Evolutionary conservation across 1,284 basidiomycete genomes (phyloP).

Genomic region (Cerrena zonata): DNA sequence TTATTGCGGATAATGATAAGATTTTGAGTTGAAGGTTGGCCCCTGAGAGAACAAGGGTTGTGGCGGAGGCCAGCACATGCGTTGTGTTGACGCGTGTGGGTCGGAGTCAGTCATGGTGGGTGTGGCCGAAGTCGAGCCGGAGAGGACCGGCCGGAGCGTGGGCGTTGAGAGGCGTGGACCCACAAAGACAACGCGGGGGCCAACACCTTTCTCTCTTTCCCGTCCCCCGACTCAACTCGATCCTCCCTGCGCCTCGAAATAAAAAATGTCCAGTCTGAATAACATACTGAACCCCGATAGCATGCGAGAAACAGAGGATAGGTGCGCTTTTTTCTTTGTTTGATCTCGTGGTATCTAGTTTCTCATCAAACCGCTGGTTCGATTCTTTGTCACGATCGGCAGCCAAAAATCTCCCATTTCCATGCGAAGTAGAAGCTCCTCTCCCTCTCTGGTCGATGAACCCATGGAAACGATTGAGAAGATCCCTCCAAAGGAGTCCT

Average conservation of each 20-base stretch:
- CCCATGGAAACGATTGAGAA: no score
- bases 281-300: constrained; percentile 32
- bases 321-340: constrained; percentile 21
- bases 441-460: constrained; percentile 15
- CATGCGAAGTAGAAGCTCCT: constrained; percentile 13
- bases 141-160: constrained; percentile 1
- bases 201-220: constrained; percentile 28
- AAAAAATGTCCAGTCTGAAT: constrained; percentile 32
- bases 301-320: constrained; percentile 20
- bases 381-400: constrained; percentile 2
- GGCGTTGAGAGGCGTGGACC: constrained; percentile 26
- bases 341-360: constrained; percentile 9
- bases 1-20: no score
- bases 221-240: constrained; percentile 10
- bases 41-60: background rate
- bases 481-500: constrained; percentile 10
- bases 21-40: background rate
- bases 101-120: constrained; percentile 11
- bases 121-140: background rate
- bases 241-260: constrained; percentile 11
- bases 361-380: constrained; percentile 1
- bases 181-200: constrained; percentile 30
- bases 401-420: background rate
- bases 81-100: constrained; percentile 6
- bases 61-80: background rate